phyloP scores from a whole-genome alignment of 139 green algal genomes.

The Chlorella ohadii region DNA sequence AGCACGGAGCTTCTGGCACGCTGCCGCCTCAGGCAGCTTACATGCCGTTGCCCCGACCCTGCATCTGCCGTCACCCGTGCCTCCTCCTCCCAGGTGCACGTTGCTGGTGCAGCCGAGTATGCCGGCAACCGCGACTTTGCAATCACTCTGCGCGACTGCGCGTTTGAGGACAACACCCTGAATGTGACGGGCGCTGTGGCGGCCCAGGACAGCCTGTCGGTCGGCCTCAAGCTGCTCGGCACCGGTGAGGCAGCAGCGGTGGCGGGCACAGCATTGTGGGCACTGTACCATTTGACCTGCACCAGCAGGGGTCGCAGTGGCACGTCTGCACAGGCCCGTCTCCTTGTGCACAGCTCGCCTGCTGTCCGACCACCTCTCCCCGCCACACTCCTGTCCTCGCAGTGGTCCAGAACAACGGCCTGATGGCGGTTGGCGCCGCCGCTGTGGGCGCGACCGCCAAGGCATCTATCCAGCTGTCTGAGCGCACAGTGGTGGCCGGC shows the following conservation, averaged over 20 bases:
- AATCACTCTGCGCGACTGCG: not conserved
- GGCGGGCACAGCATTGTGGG: too few relatives aligned
- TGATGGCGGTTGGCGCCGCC: not conserved
- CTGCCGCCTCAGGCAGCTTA: too few relatives aligned
- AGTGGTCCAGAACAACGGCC: not conserved
- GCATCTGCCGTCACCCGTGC: too few relatives aligned
- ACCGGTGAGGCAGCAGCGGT: not conserved
- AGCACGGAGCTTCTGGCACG: too few relatives aligned
- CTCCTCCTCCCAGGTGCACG: not conserved
- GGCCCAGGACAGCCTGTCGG: not conserved
- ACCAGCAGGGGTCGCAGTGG: too few relatives aligned
- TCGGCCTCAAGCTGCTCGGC: not conserved
- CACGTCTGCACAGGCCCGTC: too few relatives aligned
- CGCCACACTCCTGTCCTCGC: not conserved
- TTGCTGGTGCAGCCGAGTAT: not conserved
- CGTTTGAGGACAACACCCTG: not conserved
- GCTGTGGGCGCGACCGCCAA: not conserved
- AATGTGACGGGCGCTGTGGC: not conserved
- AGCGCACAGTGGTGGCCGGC: not conserved
- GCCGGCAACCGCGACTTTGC: not conserved
- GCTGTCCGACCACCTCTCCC: too few relatives aligned
- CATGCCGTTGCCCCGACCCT: too few relatives aligned
- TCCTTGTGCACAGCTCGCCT: too few relatives aligned
- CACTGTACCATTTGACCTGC: too few relatives aligned
- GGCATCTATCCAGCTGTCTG: not conserved